Evolutionary conservation across 768 basidiomycete species (phyloP), one percentile per base, ranked within the genome.

Genomic region (Phallus indusiatus): DNA sequence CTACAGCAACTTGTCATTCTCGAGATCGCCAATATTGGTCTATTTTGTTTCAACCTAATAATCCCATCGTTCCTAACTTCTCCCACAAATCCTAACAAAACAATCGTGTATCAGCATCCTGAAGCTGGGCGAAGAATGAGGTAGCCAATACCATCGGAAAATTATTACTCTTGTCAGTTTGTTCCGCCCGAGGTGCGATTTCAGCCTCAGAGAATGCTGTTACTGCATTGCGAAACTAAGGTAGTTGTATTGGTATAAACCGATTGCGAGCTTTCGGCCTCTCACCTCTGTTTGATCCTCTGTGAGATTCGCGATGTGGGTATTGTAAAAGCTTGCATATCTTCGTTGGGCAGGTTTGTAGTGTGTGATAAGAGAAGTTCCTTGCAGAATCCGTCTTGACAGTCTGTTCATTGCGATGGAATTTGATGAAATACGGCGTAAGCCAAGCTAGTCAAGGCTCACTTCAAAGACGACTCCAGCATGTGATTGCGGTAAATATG

Each of bases 61-160:
- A 77, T 10, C 94, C 94, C 94, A 98, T 95, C 20, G 81, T 79
- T 5, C 94, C 91, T 50, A 97, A 77, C 71, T 91, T 92, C 68
- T 86, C 82, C 86, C 92, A 93, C 46, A 95, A 74, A 68, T 89
- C 84, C 89, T 93, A 66, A 37, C 28, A 22, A 20, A 21, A 17
- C 42, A 46, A 53, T 51, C 42, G 55, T 51, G 47, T 51, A 55
- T 52, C 36, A 61, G 24, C 47, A 34, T n/a, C 16, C 20, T 18
- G 14, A 50, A 18, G 35, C 50, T 47, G 12, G 35, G 18, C 9
- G 17, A 17, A 16, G 24, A 7, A 28, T 28, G 28, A 28, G 7
- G 7, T 28, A 28, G 28, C 28, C 28, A 67, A 7, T 28, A 92
- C 90, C 60, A 72, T 65, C 18, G 94, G 94, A 64, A 88, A 90